Base-by-base conservation (phyloP, 495 filamentous ascomycete species). In the Cairneyella variabilis region DNA sequence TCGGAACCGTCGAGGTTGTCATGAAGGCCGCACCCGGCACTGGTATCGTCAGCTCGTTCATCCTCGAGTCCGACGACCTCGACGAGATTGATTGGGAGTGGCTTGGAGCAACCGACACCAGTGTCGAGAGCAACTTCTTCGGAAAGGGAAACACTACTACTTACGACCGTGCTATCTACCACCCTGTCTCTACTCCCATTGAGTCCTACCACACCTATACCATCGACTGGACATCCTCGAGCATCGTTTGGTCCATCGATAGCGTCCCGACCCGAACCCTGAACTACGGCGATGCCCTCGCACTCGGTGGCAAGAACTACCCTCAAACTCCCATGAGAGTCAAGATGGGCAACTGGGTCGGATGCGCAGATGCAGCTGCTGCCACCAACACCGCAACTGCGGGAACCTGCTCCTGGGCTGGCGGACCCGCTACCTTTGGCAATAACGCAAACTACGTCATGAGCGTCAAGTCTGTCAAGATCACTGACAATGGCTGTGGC, bases 31-130 rank as follows among this genome's bases (percentile, higher is more conserved):
- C 87, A 30, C 77, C 80, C 6, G 89, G 89, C 3, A 64, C 64
- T 6, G 89, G 89, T 45, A 82, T 96, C 48, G 83, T 98, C 42
- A 90, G 85, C 70, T 90, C 84, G 46, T 75, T 93, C 22, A 89
- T 97, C 11, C 71, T 98, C 51, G 82, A 93, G 67, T 96, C 91
- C 9, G 92, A 95, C 67, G 81, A 84, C 56, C 80, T 96, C 11
- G 93, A 98, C 68, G 93, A 98, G 70, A 90, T 98, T 62, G 93
- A 97, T 67, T 90, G 90, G 78, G 86, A 90, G 64, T 90, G 86
- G 86, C 69, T 90, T 12, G 86, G 86, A 32, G 75, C 76, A 39
- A 76, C 84, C 60, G 69, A 73, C 48, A 76, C 61, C 45, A 67
- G 83, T 47, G 86, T 95, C 12, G 88, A 96, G 70, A 86, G 82